Evolutionary conservation across 2,329 filamentous ascomycete species (phyloP), one percentile per base, ranked within the genome.

Genomic region (Didymella sp.): DNA sequence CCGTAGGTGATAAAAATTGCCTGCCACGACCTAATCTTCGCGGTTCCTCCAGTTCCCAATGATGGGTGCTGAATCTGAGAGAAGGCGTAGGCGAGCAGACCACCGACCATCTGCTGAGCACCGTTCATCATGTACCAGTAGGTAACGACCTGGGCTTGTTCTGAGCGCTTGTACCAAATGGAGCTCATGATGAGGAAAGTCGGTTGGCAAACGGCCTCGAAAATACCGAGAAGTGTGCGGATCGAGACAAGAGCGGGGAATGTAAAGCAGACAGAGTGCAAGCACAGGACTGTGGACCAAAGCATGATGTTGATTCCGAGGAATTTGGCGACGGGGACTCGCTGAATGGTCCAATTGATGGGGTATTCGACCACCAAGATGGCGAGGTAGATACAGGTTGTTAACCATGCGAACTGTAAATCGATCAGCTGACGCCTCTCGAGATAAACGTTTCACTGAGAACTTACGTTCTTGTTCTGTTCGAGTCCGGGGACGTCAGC

Each of bases 71-170:
- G 60, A 49, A 70, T 70, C 6, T 62, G 58, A 12, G 69, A 59
- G 66, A 80, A 77, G 57, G 57, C 51, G 56, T 85, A 85, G 0
- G 88, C 88, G 0, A 91, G 78, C 0, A 91, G 81, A 6, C 89
- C 89, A 28, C 88, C 88, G 7, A 90, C 86, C 47, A 91, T 87
- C 68, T 90, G 88, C 69, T 91, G 88, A 0, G 81, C 82, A 2
- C 89, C 88, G 69, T 91, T 91, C 87, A 90, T 91, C 85, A 89
- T 89, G 59, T 80, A 85, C 88, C 88, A 91, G 73, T 86, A 89
- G 0, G 87, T 88, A 3, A 90, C 87, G 5, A 85, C 83, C 0
- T 82, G 73, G 0, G 87, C 83, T 68, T 91, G 89, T 64, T 91
- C 88, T 52, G 88, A 83, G 30, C 87, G 81, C 58, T 84, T 85